These are phyloP conservation scores for Dictyostelium citrinum DNA, from an alignment of 78 protist species.

Conservation along the genomic window DNA sequence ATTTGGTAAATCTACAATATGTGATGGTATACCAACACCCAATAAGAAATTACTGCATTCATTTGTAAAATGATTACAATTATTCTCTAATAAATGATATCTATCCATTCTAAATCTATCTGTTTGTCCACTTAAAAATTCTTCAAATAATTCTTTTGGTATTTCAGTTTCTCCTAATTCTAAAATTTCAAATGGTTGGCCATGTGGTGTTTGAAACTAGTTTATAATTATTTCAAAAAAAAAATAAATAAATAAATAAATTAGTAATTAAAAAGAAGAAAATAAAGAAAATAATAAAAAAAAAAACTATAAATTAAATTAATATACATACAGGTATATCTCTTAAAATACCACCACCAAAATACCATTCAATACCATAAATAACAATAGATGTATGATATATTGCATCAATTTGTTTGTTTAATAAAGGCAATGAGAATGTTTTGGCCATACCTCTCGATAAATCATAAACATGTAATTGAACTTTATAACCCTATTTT, in stretches of 20 bases:
- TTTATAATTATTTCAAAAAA: background rate
- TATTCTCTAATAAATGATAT: conserved; percentile 62
- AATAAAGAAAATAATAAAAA: too few species aligned
- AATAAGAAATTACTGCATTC: conserved; percentile 19
- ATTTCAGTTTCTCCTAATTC: conserved; percentile 42
- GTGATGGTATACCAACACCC: conserved; percentile 9
- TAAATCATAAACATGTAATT: conserved; percentile 64
- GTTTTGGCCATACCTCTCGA: conserved; percentile 48
- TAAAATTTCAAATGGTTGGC: conserved; percentile 13
- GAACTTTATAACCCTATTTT: too few species aligned
- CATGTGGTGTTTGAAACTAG: conserved; percentile 57
- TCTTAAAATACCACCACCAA: conserved; percentile 64
- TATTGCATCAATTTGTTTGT: conserved; percentile 33
- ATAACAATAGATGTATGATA: conserved; percentile 41
- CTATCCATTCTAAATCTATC: conserved; percentile 39
- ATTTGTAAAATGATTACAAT: conserved; percentile 71
- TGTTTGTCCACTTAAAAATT: conserved; percentile 11
- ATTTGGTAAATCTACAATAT: conserved; percentile 26
- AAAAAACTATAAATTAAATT: too few species aligned
- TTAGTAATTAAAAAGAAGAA: background rate
- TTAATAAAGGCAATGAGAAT: background rate
- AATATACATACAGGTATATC: background rate
- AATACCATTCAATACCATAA: conserved; percentile 37
- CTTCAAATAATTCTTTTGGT: conserved; percentile 43
- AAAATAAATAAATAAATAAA: too few species aligned